Evolutionary conservation across 2,329 filamentous ascomycete genomes (phyloP).

Genomic region (Xylariaceae sp.): DNA sequence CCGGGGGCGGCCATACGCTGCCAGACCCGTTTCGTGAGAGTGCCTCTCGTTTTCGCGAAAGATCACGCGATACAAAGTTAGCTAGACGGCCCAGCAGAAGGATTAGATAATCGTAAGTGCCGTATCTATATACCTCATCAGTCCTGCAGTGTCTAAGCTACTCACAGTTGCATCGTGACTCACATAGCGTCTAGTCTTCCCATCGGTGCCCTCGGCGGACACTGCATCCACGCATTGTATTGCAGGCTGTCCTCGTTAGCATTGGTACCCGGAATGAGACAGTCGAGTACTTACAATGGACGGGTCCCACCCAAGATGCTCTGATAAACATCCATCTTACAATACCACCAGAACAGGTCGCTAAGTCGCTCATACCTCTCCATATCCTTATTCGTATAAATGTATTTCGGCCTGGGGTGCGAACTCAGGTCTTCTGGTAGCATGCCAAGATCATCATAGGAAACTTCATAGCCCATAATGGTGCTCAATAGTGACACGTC

Average conservation of each 20-base stretch:
- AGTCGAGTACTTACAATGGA: constrained; percentile 71
- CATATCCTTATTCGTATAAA: constrained; percentile 67
- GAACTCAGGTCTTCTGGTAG: constrained; percentile 38
- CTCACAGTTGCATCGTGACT: constrained; percentile 40
- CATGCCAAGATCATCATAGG: constrained; percentile 59
- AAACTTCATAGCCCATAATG: constrained; percentile 60
- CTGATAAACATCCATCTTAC: constrained; percentile 92
- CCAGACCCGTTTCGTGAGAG: constrained; percentile 64
- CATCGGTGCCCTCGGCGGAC: constrained; percentile 82
- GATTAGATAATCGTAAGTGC: constrained; percentile 86
- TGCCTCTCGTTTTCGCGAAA: constrained; percentile 76
- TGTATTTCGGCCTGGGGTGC: constrained; percentile 41
- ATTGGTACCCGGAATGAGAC: constrained; percentile 7
- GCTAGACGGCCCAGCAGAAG: constrained; percentile 81
- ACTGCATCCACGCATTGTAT: constrained; percentile 82
- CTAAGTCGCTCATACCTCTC: constrained; percentile 80
- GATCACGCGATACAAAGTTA: constrained; percentile 79
- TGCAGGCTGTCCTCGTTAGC: constrained; percentile 66
- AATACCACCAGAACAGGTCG: constrained; percentile 96
- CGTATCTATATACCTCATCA: constrained; percentile 68
- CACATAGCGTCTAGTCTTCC: constrained; percentile 77
- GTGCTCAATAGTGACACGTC: constrained; percentile 49
- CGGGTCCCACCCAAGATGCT: constrained; percentile 85
- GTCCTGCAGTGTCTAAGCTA: constrained; percentile 6
- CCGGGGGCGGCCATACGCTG: constrained; percentile 53